Conservation (phyloP, 768 basidiomycete species). For the Mrakia frigida region DNA sequence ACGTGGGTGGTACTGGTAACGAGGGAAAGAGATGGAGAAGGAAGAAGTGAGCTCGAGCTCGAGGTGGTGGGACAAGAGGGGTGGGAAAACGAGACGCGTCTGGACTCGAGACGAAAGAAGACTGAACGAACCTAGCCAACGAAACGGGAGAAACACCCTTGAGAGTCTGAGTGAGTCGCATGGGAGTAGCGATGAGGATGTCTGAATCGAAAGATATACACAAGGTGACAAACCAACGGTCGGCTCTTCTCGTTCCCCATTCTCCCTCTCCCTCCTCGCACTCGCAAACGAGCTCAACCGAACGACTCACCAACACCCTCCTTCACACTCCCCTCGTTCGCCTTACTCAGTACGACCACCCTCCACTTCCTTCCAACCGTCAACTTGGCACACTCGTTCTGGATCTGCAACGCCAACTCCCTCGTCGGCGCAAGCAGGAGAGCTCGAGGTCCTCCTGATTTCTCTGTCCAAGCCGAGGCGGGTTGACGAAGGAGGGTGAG, state of each 20-base stretch:
- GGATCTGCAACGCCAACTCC: slow-evolving; percentile 92
- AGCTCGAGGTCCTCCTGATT: slow-evolving; percentile 49
- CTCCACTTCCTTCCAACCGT: slow-evolving; percentile 78
- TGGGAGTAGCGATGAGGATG: slow-evolving; percentile 84
- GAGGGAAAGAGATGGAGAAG: slow-evolving; percentile 16
- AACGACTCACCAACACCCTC: slow-evolving; percentile 25
- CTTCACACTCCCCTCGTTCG: slow-evolving; percentile 69
- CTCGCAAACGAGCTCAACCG: background rate
- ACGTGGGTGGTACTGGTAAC: slow-evolving; percentile 64
- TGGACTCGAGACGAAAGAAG: background rate
- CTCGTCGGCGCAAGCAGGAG: slow-evolving; percentile 85
- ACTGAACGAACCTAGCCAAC: slow-evolving; percentile 36
- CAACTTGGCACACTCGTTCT: slow-evolving; percentile 80
- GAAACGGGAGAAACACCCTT: slow-evolving; percentile 47
- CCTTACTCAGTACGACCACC: slow-evolving; percentile 76
- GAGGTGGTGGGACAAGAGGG: background rate
- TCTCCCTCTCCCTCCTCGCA: background rate
- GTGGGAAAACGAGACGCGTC: background rate
- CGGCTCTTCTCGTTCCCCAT: background rate
- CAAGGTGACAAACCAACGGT: background rate
- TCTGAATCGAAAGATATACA: no score
- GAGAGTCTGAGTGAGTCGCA: slow-evolving; percentile 76
- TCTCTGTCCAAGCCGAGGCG: slow-evolving; percentile 37
- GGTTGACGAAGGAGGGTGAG: slow-evolving; percentile 49
- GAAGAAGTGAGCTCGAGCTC: background rate